Conservation (phyloP, 176 grass and related monocot species). For the Triticum monococcum region DNA sequence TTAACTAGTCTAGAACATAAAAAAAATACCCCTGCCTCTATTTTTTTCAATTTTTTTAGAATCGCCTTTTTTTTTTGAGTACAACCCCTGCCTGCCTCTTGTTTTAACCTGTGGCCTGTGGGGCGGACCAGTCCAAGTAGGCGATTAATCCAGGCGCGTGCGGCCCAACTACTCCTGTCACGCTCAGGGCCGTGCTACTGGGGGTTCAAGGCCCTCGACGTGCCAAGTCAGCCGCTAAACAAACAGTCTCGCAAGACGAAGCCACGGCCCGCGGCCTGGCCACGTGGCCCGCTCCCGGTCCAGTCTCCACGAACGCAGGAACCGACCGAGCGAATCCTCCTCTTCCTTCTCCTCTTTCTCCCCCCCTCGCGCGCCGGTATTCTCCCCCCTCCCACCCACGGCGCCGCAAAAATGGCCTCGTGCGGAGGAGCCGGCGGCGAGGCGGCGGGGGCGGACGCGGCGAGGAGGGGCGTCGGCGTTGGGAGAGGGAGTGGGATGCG, state of each 20-base stretch:
- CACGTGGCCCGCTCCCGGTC: slow-evolving; percentile 67
- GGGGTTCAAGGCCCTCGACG: slow-evolving; percentile 38
- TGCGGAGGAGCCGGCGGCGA: slow-evolving; percentile 19
- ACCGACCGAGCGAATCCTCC: background rate
- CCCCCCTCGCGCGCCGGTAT: background rate
- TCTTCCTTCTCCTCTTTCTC: background rate
- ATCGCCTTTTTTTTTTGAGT: no score
- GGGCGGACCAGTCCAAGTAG: no score
- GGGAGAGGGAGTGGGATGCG: slow-evolving; percentile 38
- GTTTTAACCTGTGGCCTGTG: no score
- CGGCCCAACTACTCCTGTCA: background rate
- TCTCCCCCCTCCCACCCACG: background rate
- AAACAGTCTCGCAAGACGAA: background rate
- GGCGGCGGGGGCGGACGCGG: slow-evolving; percentile 23
- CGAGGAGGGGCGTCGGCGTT: background rate
- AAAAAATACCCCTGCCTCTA: no score
- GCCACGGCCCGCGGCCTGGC: slow-evolving; percentile 11
- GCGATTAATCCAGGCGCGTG: background rate
- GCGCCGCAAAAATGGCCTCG: slow-evolving; percentile 27
- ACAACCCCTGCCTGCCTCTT: no score
- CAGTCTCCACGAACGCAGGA: slow-evolving; percentile 51
- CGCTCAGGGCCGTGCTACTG: background rate
- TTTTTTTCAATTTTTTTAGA: no score
- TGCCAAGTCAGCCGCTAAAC: slow-evolving; percentile 16
- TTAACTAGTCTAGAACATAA: no score